phyloP scores from a whole-genome alignment of 805 yeast genomes.

The Kazachstania taianensis region DNA sequence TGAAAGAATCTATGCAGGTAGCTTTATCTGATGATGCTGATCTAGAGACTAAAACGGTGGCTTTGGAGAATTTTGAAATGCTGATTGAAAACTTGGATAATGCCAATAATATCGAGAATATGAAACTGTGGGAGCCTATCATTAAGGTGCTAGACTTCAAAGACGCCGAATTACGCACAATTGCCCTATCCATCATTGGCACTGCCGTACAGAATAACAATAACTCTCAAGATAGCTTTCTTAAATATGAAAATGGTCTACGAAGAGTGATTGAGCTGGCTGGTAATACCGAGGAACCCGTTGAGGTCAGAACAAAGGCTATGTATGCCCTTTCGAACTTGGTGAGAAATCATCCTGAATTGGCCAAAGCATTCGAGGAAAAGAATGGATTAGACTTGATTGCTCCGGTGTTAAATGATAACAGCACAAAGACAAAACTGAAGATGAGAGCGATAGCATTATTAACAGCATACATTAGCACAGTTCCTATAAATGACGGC shows the following conservation, averaged over 20 bases:
- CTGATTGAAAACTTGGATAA: conserved; percentile 87
- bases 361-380: conserved; percentile 45
- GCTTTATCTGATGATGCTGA: conserved; percentile 49
- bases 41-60: conserved; percentile 55
- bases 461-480: conserved; percentile 49
- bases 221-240: conserved; percentile 57
- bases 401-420: conserved; percentile 23
- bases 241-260: conserved; percentile 41
- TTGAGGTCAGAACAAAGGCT: conserved; percentile 47
- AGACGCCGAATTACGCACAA: conserved; percentile 38
- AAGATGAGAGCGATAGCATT: conserved; percentile 48
- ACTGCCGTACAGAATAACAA: conserved; percentile 90
- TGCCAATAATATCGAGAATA: conserved; percentile 80
- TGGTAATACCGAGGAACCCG: conserved; percentile 15
- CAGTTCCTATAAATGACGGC: conserved; percentile 36
- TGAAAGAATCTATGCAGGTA: conserved; percentile 66
- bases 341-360: conserved; percentile 55
- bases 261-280: conserved; percentile 37
- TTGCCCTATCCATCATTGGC: conserved; percentile 68
- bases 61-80: conserved; percentile 89
- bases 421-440: conserved; percentile 29
- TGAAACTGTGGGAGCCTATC: conserved; percentile 71
- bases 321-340: conserved; percentile 69
- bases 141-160: conserved; percentile 42
- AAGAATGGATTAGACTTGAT: conserved; percentile 55